Evolutionary conservation across 257 asterid genomes (phyloP).

Genomic region (Scutellaria galericulata): DNA sequence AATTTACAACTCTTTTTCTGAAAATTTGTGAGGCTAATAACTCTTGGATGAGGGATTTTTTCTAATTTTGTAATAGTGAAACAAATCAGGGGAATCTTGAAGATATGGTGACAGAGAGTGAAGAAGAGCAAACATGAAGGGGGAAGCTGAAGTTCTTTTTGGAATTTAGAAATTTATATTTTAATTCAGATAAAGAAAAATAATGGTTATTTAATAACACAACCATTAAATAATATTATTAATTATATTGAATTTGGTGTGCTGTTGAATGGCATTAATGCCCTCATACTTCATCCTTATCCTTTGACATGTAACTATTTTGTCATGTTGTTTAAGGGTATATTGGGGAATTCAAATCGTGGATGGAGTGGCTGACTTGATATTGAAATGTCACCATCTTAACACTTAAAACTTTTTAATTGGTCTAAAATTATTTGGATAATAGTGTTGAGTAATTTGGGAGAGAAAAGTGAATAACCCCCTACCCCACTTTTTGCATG

Average conservation of each 20-base stretch:
- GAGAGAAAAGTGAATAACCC: too few species aligned
- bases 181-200: conserved; percentile 26
- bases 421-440: not conserved
- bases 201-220: not conserved
- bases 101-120: conserved; percentile 35
- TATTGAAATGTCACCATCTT: conserved; percentile 25
- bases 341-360: not conserved
- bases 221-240: not conserved
- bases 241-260: conserved; percentile 4
- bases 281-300: conserved; percentile 42
- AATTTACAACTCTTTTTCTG: conserved; percentile 20
- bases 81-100: conserved; percentile 43
- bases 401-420: not conserved
- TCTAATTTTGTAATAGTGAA: conserved; percentile 19
- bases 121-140: conserved; percentile 32
- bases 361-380: conserved; percentile 28
- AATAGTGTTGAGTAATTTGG: conserved; percentile 5
- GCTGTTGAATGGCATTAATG: conserved; percentile 20
- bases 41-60: conserved; percentile 32
- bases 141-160: conserved; percentile 16
- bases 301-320: conserved; percentile 37
- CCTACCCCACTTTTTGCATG: too few species aligned
- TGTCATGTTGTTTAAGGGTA: conserved; percentile 38
- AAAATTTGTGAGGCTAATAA: conserved; percentile 45
- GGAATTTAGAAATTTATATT: conserved; percentile 1